A percentile compares a stretch with the other conserved stretches of the same genome.
Evolutionary conservation across 495 filamentous ascomycete species (phyloP).

Genomic region (Staphylotrichum longicolle): DNA sequence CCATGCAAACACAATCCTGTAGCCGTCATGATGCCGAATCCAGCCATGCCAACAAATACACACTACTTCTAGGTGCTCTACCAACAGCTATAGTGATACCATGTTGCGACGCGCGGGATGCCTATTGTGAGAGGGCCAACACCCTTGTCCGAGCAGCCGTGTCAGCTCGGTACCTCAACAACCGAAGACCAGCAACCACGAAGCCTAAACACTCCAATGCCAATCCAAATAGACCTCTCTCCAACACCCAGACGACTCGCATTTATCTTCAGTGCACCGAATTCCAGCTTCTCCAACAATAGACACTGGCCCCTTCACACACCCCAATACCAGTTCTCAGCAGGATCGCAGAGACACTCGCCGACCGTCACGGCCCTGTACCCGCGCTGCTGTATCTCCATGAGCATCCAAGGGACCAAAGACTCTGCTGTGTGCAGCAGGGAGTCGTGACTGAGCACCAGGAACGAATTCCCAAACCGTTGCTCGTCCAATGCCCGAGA

Average conservation of each 20-base stretch:
- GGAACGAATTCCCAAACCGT: conserved; percentile 21
- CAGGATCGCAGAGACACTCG: conserved; percentile 58
- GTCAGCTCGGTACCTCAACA: background rate
- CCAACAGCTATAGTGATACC: background rate
- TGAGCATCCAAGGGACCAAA: conserved; percentile 37
- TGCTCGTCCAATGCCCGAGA: conserved; percentile 24
- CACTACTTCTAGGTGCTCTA: conserved; percentile 10
- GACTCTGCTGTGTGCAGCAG: conserved; percentile 36
- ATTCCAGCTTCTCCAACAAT: background rate
- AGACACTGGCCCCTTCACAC: background rate
- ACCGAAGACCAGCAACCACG: background rate
- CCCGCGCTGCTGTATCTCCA: conserved; percentile 25
- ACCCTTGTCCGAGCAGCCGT: too few species aligned
- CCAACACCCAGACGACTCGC: background rate
- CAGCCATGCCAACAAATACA: background rate
- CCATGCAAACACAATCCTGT: too few species aligned
- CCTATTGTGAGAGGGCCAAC: too few species aligned
- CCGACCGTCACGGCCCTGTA: conserved; percentile 54
- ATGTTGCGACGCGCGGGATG: too few species aligned
- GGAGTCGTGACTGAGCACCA: conserved; percentile 42
- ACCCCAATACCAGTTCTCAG: conserved; percentile 58
- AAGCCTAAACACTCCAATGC: background rate
- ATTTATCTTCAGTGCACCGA: too few species aligned
- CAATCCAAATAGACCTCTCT: background rate
- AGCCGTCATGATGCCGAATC: background rate